Percentiles rank a stretch among this genome's conserved stretches.
Evolutionary conservation across 768 basidiomycete species (phyloP).

Genomic region (Leucosporidium yakuticum): DNA sequence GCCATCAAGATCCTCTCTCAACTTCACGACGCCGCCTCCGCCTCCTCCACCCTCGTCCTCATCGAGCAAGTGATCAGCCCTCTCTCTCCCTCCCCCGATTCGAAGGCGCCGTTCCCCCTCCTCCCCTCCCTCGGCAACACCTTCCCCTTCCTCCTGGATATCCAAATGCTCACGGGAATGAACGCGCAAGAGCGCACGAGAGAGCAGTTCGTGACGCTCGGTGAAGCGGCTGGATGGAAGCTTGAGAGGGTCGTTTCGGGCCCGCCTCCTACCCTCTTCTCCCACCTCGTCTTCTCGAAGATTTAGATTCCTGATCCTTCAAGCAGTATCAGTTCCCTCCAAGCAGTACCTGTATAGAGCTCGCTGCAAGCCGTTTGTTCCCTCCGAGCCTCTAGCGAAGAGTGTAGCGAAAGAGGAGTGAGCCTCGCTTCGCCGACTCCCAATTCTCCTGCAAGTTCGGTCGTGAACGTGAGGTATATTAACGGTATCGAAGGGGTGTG

Average conservation of each 20-base stretch:
- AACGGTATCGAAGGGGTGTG: too few species aligned
- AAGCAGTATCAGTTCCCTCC: too few species aligned
- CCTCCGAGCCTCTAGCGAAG: too few species aligned
- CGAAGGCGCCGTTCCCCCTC: not conserved
- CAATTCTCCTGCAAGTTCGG: too few species aligned
- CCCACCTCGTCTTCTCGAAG: too few species aligned
- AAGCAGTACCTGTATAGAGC: too few species aligned
- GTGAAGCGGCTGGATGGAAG: not conserved
- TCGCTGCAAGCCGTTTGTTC: too few species aligned
- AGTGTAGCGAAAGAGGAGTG: too few species aligned
- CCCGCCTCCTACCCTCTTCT: too few species aligned
- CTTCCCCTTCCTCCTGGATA: constrained; percentile 8
- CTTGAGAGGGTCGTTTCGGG: not conserved
- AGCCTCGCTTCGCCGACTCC: too few species aligned
- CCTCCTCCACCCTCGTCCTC: constrained; percentile 58
- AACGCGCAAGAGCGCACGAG: constrained; percentile 19
- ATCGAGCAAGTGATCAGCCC: constrained; percentile 58
- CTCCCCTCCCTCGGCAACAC: not conserved
- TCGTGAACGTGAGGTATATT: too few species aligned
- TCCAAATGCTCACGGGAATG: constrained; percentile 5
- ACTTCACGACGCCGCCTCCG: constrained; percentile 47
- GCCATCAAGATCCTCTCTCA: constrained; percentile 51
- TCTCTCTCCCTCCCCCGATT: not conserved
- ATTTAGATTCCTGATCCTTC: too few species aligned
- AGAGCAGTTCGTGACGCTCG: constrained; percentile 16